Evolutionary conservation across 495 filamentous ascomycete genomes (phyloP), one percentile per base, ranked within the genome.

Genomic region (Rhypophila decipiens): DNA sequence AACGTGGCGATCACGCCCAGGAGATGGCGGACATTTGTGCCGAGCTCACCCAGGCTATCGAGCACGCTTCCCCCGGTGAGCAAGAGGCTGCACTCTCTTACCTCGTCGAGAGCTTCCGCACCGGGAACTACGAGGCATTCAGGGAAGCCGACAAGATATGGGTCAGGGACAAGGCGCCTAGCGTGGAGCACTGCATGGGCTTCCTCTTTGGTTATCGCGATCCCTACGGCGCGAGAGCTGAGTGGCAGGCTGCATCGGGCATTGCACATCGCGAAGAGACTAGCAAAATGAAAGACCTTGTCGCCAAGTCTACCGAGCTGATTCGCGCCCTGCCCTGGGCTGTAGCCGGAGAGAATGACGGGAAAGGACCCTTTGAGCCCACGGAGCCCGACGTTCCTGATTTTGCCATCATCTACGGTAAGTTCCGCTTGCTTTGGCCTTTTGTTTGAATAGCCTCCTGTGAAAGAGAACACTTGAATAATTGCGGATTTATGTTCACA

Each of bases 1-100:
- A 83, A 2, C 85, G 77, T 57, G 85, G 85, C 17, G 86, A 88
- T 50, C 69, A 88, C 51, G 47, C 66, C 13, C 79, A 86, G 42
- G 15, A 41, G 17, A 4, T 41, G 4, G 18, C 10, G 18, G 17
- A 21, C 18, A 15, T 41, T 15, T 74, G 77, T 10, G 64, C 73
- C 22, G 74, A 76, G 33, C 66, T 85, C 40, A 73, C 75, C 49
- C 70, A 77, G 43, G 85, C 84, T 0, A 65, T 67, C n/a, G 64
- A 80, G 18, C 88, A 65, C 45, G 53, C 59, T 5, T 56, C 59
- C 15, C 71, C 65, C 42, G 49, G 55, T 11, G 34, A 22, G 3
- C 69, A 71, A 50, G 20, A 39, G 9, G 17, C 47, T 2, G 55
- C 63, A 23, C 48, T 74, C 9, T 24, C 44, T 21, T 38, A 52